phyloP scores from a whole-genome alignment of 164 flowering plant species.

The Magnolia officinalis region DNA sequence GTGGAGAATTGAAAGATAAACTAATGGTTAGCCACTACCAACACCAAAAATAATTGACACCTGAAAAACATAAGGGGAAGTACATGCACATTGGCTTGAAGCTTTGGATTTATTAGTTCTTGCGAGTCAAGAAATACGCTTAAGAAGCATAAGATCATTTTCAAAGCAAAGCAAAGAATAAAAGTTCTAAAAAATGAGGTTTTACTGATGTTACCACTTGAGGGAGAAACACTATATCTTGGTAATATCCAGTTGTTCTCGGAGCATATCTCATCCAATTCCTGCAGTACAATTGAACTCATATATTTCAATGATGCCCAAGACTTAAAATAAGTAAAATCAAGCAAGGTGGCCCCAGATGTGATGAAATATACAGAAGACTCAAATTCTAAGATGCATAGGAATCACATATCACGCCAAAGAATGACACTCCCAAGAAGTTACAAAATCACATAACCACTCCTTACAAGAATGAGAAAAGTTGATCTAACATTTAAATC shows the following conservation, averaged over 20 bases:
- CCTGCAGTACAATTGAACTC: constrained; percentile 31
- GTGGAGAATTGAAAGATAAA: too few species aligned
- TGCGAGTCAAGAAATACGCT: neutral
- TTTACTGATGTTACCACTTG: constrained; percentile 35
- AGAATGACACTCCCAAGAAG: too few species aligned
- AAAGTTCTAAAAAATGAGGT: neutral
- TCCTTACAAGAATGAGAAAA: neutral
- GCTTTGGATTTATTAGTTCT: neutral
- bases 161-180: neutral
- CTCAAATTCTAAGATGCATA: too few species aligned
- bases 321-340: neutral
- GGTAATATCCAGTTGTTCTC: constrained; percentile 57
- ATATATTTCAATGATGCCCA: neutral
- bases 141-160: neutral
- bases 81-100: neutral
- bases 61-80: too few species aligned
- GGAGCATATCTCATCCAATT: constrained; percentile 51
- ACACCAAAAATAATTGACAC: too few species aligned
- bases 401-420: too few species aligned
- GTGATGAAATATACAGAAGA: neutral
- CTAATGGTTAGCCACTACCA: too few species aligned
- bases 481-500: neutral
- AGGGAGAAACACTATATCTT: constrained; percentile 31
- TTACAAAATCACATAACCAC: too few species aligned
- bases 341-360: neutral